phyloP scores from a whole-genome alignment of 352 stramenopile species.

The Phytopythium delawarense region DNA sequence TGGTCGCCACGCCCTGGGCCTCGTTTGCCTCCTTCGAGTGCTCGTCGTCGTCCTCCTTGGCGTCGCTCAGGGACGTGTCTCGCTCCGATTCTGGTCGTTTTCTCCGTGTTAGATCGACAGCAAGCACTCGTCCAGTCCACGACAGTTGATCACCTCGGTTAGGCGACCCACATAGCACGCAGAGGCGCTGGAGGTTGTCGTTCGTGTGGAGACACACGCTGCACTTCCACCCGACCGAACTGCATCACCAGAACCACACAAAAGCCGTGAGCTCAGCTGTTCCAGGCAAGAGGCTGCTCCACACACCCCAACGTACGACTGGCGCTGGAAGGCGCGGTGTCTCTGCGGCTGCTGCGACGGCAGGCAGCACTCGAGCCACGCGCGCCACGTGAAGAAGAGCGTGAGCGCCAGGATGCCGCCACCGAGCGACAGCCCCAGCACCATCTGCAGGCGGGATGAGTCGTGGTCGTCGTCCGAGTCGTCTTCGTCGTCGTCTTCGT shows the following conservation, averaged over 20 bases:
- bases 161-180: slow-evolving; percentile 48
- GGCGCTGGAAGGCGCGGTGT: slow-evolving; percentile 44
- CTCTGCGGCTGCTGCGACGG: slow-evolving; percentile 23
- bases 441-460: slow-evolving; percentile 17
- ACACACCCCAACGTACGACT: slow-evolving; percentile 24
- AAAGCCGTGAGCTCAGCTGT: slow-evolving; percentile 3
- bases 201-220: slow-evolving; percentile 56
- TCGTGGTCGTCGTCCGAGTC: slow-evolving; percentile 11
- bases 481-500: background rate
- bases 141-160: slow-evolving; percentile 21
- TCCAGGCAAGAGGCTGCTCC: background rate
- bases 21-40: background rate
- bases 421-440: slow-evolving; percentile 31
- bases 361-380: slow-evolving; percentile 44
- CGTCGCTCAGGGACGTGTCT: background rate
- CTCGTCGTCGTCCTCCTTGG: background rate
- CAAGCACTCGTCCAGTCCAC: too few species aligned
- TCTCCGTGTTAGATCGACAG: background rate
- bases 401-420: slow-evolving; percentile 30
- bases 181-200: slow-evolving; percentile 35
- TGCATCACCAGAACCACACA: slow-evolving; percentile 10
- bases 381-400: slow-evolving; percentile 44
- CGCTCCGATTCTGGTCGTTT: background rate
- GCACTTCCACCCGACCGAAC: slow-evolving; percentile 44
- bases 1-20: background rate